Evolutionary conservation across 108 stramenopile genomes (phyloP).

Genomic region (Cyclotella kingstonii): DNA sequence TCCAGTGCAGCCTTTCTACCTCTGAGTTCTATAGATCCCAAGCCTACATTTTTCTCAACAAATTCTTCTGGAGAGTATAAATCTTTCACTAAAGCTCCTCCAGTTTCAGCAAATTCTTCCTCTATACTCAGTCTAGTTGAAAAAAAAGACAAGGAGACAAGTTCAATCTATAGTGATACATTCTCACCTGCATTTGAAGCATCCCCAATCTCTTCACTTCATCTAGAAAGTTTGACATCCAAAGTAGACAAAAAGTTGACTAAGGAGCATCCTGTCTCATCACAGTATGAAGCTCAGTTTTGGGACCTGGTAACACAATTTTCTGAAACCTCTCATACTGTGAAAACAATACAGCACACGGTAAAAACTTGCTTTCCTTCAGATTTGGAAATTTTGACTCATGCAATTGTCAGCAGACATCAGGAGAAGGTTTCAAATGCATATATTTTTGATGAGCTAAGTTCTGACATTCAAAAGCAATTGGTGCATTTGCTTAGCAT

Average conservation of each 20-base stretch:
- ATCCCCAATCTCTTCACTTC: background rate
- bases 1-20: conserved; percentile 24
- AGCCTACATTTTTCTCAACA: conserved; percentile 28
- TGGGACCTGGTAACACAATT: conserved; percentile 34
- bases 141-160: too few species aligned
- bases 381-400: conserved; percentile 15
- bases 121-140: too few species aligned
- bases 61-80: too few species aligned
- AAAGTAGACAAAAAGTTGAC: background rate
- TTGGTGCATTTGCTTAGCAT: conserved; percentile 45
- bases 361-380: too few species aligned
- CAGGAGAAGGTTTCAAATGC: conserved; percentile 36
- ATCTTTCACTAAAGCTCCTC: conserved; percentile 5
- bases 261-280: conserved; percentile 15
- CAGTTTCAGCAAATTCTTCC: background rate
- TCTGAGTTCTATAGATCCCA: conserved; percentile 42
- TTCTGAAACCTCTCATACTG: conserved; percentile 1
- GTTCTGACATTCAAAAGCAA: conserved; percentile 12
- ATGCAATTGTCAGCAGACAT: conserved; percentile 13
- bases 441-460: conserved; percentile 10
- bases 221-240: background rate
- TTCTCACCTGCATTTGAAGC: too few species aligned
- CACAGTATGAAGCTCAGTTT: conserved; percentile 35
- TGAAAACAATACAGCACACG: conserved; percentile 11
- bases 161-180: too few species aligned